A percentile compares a stretch with the other conserved stretches of the same genome.
These are phyloP conservation scores for Collybia sordida DNA, from an alignment of 768 basidiomycete species.

Conservation along the genomic window DNA sequence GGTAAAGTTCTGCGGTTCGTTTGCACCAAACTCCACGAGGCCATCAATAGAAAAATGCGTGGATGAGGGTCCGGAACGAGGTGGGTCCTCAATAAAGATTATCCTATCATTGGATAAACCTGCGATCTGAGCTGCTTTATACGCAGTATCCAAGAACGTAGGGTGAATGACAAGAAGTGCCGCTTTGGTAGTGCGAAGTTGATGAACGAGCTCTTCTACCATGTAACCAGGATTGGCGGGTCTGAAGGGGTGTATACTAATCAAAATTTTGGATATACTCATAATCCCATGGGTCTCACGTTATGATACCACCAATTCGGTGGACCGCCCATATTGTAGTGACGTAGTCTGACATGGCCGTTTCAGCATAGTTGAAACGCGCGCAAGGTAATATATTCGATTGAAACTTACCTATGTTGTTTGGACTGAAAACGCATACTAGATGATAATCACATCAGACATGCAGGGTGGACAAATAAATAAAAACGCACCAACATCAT, in stretches of 20 bases:
- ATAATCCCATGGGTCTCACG: conserved; percentile 34
- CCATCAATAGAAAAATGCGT: conserved; percentile 38
- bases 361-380: conserved; percentile 1
- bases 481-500: conserved; percentile 49
- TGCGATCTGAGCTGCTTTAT: conserved; percentile 38
- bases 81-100: conserved; percentile 30
- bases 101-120: conserved; percentile 45
- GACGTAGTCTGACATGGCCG: conserved; percentile 49
- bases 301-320: conserved; percentile 55
- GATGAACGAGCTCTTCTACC: conserved; percentile 56
- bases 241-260: conserved; percentile 30
- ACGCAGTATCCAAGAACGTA: conserved; percentile 38
- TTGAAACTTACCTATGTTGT: conserved; percentile 50
- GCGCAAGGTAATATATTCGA: background rate
- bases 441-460: background rate
- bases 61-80: conserved; percentile 4
- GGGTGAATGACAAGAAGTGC: conserved; percentile 50
- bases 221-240: conserved; percentile 65
- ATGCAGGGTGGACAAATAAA: background rate
- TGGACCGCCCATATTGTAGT: conserved; percentile 60
- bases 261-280: background rate
- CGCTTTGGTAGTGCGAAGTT: conserved; percentile 48
- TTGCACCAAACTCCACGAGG: conserved; percentile 43
- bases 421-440: conserved; percentile 68
- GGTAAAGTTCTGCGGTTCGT: conserved; percentile 34